Evolutionary conservation across 768 basidiomycete genomes (phyloP).

Genomic region (Boletus sensibilis): DNA sequence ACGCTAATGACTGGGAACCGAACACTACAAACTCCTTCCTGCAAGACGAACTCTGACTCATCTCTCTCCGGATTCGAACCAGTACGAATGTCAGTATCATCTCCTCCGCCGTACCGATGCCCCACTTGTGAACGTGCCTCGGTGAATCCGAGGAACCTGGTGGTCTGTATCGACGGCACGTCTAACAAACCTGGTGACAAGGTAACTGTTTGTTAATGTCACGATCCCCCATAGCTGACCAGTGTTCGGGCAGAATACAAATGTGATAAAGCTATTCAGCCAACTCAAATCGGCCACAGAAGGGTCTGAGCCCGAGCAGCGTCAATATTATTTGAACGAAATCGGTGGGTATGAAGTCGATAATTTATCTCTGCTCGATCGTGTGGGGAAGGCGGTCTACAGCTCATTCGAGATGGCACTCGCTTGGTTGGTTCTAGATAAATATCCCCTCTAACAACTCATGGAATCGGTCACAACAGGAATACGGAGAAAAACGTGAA

Average conservation of each 20-base stretch:
- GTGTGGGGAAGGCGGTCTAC: not conserved
- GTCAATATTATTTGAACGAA: conserved; percentile 31
- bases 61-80: too few relatives aligned
- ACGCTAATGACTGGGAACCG: too few relatives aligned
- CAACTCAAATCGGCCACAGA: conserved; percentile 16
- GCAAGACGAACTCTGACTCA: too few relatives aligned
- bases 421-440: conserved; percentile 1
- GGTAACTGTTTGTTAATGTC: conserved; percentile 34
- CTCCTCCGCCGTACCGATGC: not conserved
- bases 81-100: too few relatives aligned
- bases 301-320: conserved; percentile 9
- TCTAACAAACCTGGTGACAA: conserved; percentile 27
- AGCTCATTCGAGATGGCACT: not conserved
- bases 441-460: not conserved
- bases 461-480: not conserved
- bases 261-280: conserved; percentile 33
- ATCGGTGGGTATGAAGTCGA: conserved; percentile 27
- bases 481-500: conserved; percentile 6
- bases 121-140: not conserved
- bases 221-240: not conserved
- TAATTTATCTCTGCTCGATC: not conserved
- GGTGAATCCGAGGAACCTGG: conserved; percentile 32
- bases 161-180: conserved; percentile 21
- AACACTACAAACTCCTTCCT: too few relatives aligned
- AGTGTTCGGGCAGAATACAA: conserved; percentile 26